Percentiles rank a stretch among this genome's conserved stretches.
Evolutionary conservation across 768 basidiomycete species (phyloP).

Genomic region (Paxillus rubicundulus): DNA sequence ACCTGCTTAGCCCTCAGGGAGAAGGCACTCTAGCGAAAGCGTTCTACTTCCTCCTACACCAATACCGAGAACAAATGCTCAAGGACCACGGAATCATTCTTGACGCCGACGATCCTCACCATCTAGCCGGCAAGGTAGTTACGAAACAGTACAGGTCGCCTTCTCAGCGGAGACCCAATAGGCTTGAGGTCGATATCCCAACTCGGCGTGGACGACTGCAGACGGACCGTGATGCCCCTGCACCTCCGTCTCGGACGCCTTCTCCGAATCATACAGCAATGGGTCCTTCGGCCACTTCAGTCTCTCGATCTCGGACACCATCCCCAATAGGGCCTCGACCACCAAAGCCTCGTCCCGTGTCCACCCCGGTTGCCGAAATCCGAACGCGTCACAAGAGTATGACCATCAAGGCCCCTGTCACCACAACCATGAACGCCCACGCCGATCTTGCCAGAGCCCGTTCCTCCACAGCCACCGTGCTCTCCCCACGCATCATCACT

Average conservation of each 20-base stretch:
- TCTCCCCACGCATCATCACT: constrained; percentile 17
- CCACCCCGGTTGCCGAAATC: constrained; percentile 27
- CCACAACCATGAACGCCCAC: constrained; percentile 14
- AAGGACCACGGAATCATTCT: constrained; percentile 52
- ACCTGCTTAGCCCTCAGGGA: constrained; percentile 68
- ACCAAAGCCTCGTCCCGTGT: constrained; percentile 28
- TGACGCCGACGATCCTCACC: constrained; percentile 26
- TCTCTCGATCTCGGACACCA: constrained; percentile 42
- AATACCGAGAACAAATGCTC: constrained; percentile 66
- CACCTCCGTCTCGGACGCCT: constrained; percentile 28
- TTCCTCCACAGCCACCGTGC: constrained; percentile 30
- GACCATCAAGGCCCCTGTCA: constrained; percentile 22
- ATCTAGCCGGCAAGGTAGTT: constrained; percentile 29
- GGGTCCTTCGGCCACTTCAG: constrained; percentile 12
- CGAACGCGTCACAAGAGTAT: constrained; percentile 33
- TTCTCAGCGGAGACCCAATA: constrained; percentile 30
- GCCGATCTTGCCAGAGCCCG: constrained; percentile 24
- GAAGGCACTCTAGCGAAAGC: constrained; percentile 78
- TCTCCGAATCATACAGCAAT: constrained; percentile 21
- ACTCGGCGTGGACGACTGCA: constrained; percentile 16
- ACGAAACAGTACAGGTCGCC: constrained; percentile 44
- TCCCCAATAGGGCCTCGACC: constrained; percentile 54
- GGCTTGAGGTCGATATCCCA: constrained; percentile 10
- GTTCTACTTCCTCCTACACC: constrained; percentile 80
- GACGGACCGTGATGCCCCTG: constrained; percentile 26